A percentile compares a stretch with the other conserved stretches of the same genome.
Evolutionary conservation across 1,284 basidiomycete species (phyloP).

Genomic region (Microbotryum violaceum): DNA sequence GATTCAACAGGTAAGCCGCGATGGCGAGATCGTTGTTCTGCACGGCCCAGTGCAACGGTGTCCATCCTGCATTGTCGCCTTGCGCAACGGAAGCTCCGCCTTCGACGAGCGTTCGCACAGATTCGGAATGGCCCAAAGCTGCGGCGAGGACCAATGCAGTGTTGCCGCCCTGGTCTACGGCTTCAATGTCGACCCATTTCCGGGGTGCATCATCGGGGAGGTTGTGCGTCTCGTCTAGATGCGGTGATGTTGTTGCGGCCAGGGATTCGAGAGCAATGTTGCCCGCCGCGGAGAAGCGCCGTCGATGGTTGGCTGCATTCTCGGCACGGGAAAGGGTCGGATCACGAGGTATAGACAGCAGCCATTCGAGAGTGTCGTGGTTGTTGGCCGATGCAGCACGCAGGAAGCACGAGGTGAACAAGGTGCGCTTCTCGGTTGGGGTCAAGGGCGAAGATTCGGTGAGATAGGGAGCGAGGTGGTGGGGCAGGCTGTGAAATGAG

Average conservation of each 20-base stretch:
- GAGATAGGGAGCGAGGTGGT: constrained; percentile 26
- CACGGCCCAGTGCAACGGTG: constrained; percentile 87
- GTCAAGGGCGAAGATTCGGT: constrained; percentile 15
- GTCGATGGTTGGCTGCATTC: constrained; percentile 8
- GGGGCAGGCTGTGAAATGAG: background rate
- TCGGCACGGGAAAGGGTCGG: constrained; percentile 4
- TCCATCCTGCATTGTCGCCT: constrained; percentile 75
- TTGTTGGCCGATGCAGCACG: constrained; percentile 29
- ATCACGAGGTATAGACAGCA: constrained; percentile 27
- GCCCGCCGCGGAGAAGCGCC: constrained; percentile 13
- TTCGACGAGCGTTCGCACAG: constrained; percentile 66
- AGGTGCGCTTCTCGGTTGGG: constrained; percentile 19
- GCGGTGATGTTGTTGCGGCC: background rate
- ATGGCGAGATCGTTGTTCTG: constrained; percentile 81
- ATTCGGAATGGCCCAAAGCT: constrained; percentile 55
- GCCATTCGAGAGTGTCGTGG: constrained; percentile 35
- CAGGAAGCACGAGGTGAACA: constrained; percentile 27
- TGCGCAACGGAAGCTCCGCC: constrained; percentile 63
- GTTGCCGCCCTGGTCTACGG: constrained; percentile 32
- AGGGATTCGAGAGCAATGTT: background rate
- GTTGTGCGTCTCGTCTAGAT: background rate
- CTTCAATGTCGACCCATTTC: constrained; percentile 33
- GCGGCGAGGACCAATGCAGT: constrained; percentile 32
- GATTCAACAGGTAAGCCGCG: constrained; percentile 83
- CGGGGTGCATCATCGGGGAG: constrained; percentile 18